A percentile compares a stretch with the other conserved stretches of the same genome.
Conservation (phyloP, 441 rosid genomes). For the Pelargonium exstipulatum region DNA sequence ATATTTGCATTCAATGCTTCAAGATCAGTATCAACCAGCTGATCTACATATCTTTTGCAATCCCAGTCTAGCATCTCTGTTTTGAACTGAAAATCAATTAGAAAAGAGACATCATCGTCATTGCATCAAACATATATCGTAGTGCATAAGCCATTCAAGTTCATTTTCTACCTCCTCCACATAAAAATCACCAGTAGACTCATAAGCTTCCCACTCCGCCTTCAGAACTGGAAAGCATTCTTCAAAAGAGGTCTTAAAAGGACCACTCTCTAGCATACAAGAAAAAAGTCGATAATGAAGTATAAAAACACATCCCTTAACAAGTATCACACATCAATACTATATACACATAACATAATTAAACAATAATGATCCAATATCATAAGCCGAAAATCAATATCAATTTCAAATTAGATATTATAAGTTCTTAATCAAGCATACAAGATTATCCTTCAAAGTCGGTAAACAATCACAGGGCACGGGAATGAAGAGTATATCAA, state of each 20-base stretch:
- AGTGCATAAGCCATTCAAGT: conserved; percentile 21
- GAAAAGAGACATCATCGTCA: conserved; percentile 4
- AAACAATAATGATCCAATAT: not conserved
- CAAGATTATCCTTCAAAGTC: not conserved
- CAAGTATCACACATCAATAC: not conserved
- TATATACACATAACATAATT: too few species aligned
- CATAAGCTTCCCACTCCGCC: conserved; percentile 62
- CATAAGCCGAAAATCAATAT: not conserved
- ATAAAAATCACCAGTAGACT: conserved; percentile 34
- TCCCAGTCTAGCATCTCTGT: conserved; percentile 50
- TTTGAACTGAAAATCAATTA: conserved; percentile 42
- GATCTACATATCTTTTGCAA: conserved; percentile 56
- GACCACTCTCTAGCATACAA: conserved; percentile 39
- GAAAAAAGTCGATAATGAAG: conserved; percentile 12
- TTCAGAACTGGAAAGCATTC: conserved; percentile 66
- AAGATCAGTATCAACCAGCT: conserved; percentile 44
- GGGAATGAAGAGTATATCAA: not conserved
- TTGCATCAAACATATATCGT: conserved; percentile 9
- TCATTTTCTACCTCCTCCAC: conserved; percentile 57
- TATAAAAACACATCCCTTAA: conserved; percentile 9
- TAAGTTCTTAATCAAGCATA: not conserved
- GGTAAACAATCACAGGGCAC: not conserved
- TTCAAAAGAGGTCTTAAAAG: conserved; percentile 51
- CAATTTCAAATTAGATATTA: not conserved
- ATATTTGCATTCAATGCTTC: conserved; percentile 44